Percentiles rank a stretch among this genome's conserved stretches.
These are phyloP conservation scores for Boletellus sp. DNA, from an alignment of 1,284 basidiomycete genomes.

Conservation along the genomic window DNA sequence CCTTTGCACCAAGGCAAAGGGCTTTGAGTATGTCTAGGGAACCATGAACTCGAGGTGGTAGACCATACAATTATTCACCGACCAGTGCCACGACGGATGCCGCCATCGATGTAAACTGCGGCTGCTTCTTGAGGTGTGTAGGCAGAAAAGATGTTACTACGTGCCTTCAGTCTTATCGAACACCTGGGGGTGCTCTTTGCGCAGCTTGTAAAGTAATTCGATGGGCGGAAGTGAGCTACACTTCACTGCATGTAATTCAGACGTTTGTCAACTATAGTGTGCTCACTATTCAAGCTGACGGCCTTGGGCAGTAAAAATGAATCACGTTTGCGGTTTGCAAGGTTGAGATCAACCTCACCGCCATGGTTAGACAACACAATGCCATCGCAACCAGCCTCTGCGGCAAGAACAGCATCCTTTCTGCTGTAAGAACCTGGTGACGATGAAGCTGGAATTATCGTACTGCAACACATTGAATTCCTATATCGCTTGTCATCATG, in stretches of 20 bases:
- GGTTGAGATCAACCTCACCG: conserved; percentile 46
- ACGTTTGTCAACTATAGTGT: background rate
- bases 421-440: conserved; percentile 9
- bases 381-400: conserved; percentile 83
- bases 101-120: conserved; percentile 86
- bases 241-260: background rate
- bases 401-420: conserved; percentile 82
- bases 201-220: conserved; percentile 74
- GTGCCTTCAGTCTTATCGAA: conserved; percentile 68
- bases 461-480: conserved; percentile 75
- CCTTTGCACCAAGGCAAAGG: conserved; percentile 84
- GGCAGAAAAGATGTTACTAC: conserved; percentile 1
- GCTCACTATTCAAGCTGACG: conserved; percentile 80
- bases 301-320: conserved; percentile 37
- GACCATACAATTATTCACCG: conserved; percentile 12
- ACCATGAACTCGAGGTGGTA: background rate
- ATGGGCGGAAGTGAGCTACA: conserved; percentile 65
- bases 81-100: conserved; percentile 81
- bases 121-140: background rate
- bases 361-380: conserved; percentile 92
- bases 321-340: background rate
- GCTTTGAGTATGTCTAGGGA: conserved; percentile 81
- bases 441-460: background rate
- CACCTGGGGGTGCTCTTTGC: conserved; percentile 70
- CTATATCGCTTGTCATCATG: conserved; percentile 32